Conservation (phyloP, 257 asterid genomes). For the Ilex asprella region DNA sequence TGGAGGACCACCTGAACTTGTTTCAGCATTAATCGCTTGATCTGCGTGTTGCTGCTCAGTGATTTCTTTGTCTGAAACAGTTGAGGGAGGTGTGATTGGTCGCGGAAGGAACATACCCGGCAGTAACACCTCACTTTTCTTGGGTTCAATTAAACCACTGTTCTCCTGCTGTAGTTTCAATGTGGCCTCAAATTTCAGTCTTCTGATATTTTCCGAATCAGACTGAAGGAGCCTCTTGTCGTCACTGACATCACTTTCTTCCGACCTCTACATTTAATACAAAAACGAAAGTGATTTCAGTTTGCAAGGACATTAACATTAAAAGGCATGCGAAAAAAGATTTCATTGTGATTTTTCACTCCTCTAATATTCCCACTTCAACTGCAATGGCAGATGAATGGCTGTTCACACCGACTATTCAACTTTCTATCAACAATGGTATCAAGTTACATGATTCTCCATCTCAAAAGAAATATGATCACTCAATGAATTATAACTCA, state of each 20-base stretch:
- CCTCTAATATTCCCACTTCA: background rate
- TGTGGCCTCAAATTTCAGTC: slow-evolving; percentile 53
- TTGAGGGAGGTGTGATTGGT: slow-evolving; percentile 33
- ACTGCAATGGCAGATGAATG: background rate
- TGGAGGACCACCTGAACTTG: slow-evolving; percentile 36
- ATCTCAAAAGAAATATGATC: no score
- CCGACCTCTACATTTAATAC: slow-evolving; percentile 26
- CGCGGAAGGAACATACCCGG: slow-evolving; percentile 86
- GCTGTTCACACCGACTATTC: background rate
- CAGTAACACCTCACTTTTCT: slow-evolving; percentile 51
- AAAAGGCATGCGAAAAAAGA: background rate
- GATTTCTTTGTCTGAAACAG: slow-evolving; percentile 22
- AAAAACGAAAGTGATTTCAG: background rate
- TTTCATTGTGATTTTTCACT: background rate
- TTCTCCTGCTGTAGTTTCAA: slow-evolving; percentile 68
- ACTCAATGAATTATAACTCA: no score
- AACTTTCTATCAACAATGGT: background rate
- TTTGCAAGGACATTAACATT: no score
- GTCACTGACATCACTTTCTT: slow-evolving; percentile 25
- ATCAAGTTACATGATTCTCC: no score
- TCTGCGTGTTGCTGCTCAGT: slow-evolving; percentile 22
- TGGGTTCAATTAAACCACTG: slow-evolving; percentile 73
- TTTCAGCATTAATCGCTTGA: slow-evolving; percentile 20
- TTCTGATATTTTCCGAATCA: slow-evolving; percentile 55
- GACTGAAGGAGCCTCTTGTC: slow-evolving; percentile 44